phyloP scores from a whole-genome alignment of 148 eudicot genomes.

The Silene uniflora region DNA sequence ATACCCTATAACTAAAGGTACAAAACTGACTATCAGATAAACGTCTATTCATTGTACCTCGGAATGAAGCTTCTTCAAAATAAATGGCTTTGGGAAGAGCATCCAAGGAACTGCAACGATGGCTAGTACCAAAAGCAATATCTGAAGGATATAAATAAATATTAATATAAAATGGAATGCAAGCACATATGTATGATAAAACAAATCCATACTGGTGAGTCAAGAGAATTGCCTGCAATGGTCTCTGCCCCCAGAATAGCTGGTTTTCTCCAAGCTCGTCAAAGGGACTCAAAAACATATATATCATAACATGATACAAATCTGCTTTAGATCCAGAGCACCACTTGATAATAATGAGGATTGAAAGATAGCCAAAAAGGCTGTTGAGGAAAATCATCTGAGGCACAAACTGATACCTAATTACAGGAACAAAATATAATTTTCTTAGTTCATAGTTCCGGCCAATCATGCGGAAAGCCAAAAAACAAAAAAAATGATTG shows the following conservation, averaged over 20 bases:
- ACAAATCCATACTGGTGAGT: not conserved
- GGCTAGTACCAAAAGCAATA: constrained; percentile 73
- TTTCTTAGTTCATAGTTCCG: not conserved
- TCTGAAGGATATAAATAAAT: constrained; percentile 41
- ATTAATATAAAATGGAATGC: constrained; percentile 2
- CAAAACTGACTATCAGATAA: not conserved
- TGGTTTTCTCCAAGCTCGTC: constrained; percentile 93
- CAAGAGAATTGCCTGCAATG: constrained; percentile 63
- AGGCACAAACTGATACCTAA: constrained; percentile 94
- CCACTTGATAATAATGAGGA: constrained; percentile 90
- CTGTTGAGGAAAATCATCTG: constrained; percentile 97
- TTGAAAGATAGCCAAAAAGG: constrained; percentile 98
- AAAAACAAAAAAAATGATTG: constrained; percentile 14
- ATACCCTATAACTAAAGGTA: not conserved
- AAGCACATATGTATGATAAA: not conserved
- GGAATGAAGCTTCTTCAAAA: constrained; percentile 73
- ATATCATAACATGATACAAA: constrained; percentile 98
- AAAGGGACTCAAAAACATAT: constrained; percentile 97
- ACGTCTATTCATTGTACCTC: constrained; percentile 48
- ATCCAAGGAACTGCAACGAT: constrained; percentile 99
- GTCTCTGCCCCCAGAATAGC: constrained; percentile 93
- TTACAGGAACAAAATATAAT: constrained; percentile 14
- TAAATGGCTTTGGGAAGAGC: constrained; percentile 99
- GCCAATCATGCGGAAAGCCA: constrained; percentile 4
- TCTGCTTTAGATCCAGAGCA: constrained; percentile 97